A percentile compares a stretch with the other conserved stretches of the same genome.
Evolutionary conservation across 2,329 filamentous ascomycete species (phyloP).

Genomic region (Raffaelea deltoideospora): DNA sequence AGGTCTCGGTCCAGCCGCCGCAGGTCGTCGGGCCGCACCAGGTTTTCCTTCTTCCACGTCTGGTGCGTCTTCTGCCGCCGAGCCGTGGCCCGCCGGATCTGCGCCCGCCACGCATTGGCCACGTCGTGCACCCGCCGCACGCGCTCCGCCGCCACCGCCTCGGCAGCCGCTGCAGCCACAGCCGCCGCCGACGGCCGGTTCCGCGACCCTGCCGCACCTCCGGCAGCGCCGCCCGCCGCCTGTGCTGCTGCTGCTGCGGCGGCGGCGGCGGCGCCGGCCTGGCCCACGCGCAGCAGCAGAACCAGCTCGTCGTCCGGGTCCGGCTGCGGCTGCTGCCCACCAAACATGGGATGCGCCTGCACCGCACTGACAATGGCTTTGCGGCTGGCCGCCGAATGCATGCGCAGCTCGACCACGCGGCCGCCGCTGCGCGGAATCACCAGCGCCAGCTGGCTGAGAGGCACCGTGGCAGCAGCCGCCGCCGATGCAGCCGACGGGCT

Average conservation of each 20-base stretch:
- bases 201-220: not conserved
- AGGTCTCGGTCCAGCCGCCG: constrained; percentile 27
- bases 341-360: constrained; percentile 9
- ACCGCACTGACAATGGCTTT: constrained; percentile 11
- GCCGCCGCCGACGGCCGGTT: not conserved
- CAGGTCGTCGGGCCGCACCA: constrained; percentile 27
- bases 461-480: not conserved
- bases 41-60: constrained; percentile 29
- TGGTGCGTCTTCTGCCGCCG: constrained; percentile 32
- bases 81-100: constrained; percentile 22
- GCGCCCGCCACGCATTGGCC: constrained; percentile 34
- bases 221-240: not conserved
- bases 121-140: constrained; percentile 26
- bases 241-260: not conserved
- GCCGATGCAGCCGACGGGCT: not conserved
- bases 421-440: constrained; percentile 10
- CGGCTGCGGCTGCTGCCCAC: constrained; percentile 24
- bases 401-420: constrained; percentile 11
- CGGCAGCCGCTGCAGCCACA: no score
- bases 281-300: constrained; percentile 37
- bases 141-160: constrained; percentile 17
- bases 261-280: constrained; percentile 27
- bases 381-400: constrained; percentile 9
- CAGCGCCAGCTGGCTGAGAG: constrained; percentile 10
- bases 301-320: constrained; percentile 44